Base-by-base conservation (phyloP, 2,329 filamentous ascomycete genomes). In the Colletotrichum echinochloae region DNA sequence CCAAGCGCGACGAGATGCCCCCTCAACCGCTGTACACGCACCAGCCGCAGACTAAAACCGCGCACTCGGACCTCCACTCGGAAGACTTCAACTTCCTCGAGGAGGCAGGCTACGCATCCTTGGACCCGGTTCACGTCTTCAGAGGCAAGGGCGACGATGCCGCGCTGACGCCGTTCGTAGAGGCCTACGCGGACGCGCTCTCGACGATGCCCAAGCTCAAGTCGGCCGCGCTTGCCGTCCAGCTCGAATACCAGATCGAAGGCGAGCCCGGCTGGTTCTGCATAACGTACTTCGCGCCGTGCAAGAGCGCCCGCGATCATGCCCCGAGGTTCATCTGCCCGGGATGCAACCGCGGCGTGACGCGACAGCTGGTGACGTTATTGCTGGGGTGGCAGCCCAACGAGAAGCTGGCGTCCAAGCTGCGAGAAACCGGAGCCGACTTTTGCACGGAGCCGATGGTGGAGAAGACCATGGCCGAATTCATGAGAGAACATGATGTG, bases 241-340 rank as follows among this genome's bases (percentile, higher is more conserved):
- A 63, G 33, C 60, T 63, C 48, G 48, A 55, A 26, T 33, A 52
- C 11, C 33, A 63, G n/a, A 26, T 35, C 23, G 48, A 55, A 2
- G 60, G 35, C 14, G 60, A 63, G 6, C 57, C 57, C n/a, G 46
- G 20, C n/a, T 60, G 57, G 57, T 48, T 60, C 30, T 60, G 44
- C 8, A 37, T 60, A 9, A 30, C 44, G 14, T 60, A 60, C 44
- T 60, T 49, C 33, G 44, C 57, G 1, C 57, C 57, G 7, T 60
- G 44, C 14, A 33, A 35, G n/a, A 49, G 41, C n/a, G 57, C 57
- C 5, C 16, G 8, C 1, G 18, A 37, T 16, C 57, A 60, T 5
- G 44, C 30, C 8, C 57, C 57, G 6, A 48, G 44, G 8, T 9
- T 60, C 2, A 23, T 60, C 4, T 60, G 44, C 5, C 57, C 57